Conservation (phyloP, 345 rosid genomes). For the Eucalyptus albens region DNA sequence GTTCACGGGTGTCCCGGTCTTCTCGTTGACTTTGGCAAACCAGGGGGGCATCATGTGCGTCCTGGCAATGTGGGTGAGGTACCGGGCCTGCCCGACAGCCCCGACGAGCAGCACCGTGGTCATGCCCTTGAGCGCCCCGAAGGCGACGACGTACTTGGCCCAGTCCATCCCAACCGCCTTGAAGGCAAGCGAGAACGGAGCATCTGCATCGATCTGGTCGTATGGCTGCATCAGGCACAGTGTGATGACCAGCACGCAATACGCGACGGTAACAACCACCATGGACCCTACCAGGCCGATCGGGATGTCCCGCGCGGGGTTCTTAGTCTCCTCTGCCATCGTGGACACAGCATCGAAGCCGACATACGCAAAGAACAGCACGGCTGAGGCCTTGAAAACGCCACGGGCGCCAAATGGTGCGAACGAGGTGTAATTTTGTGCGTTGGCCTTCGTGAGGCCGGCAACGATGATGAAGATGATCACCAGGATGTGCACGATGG, state of each 20-base stretch:
- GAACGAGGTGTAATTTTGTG: constrained; percentile 8
- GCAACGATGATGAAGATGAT: constrained; percentile 32
- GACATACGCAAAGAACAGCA: constrained; percentile 32
- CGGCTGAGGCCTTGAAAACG: constrained; percentile 18
- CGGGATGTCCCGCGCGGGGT: constrained; percentile 24
- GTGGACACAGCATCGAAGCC: constrained; percentile 38
- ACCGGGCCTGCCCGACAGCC: constrained; percentile 35
- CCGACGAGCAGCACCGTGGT: constrained; percentile 26
- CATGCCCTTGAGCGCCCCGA: constrained; percentile 33
- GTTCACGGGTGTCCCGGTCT: constrained; percentile 28
- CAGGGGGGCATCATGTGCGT: constrained; percentile 48
- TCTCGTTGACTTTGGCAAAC: constrained; percentile 19
- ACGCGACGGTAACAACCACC: not conserved
- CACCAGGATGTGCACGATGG: constrained; percentile 15
- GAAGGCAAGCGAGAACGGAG: constrained; percentile 30
- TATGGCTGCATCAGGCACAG: constrained; percentile 25
- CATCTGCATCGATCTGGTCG: not conserved
- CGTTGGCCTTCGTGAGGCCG: constrained; percentile 25
- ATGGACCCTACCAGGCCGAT: constrained; percentile 33
- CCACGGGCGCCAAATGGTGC: constrained; percentile 17
- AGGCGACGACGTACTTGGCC: constrained; percentile 35
- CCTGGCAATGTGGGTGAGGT: constrained; percentile 36
- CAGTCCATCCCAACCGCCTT: constrained; percentile 20
- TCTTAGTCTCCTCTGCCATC: constrained; percentile 39
- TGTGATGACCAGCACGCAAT: constrained; percentile 11